Base-by-base conservation (phyloP, 257 asterid genomes). In the Plantago ovata region DNA sequence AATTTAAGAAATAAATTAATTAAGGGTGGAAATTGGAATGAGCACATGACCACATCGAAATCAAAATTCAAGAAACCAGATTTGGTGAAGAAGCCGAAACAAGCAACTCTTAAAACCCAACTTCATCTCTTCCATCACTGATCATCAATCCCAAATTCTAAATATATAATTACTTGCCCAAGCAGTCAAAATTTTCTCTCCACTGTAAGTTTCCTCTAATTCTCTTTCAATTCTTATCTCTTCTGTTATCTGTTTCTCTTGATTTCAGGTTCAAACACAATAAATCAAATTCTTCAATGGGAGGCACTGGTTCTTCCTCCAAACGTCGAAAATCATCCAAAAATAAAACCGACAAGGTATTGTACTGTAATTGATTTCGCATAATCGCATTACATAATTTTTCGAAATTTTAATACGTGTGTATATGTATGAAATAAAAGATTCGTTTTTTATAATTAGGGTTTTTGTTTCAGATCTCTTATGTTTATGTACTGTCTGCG, bases 331-430 rank as follows among this genome's bases (percentile, higher is more conserved):
- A 84, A 71, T 69, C 83, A 23, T 74, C 79, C 9, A 84, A 75
- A 76, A 71, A 60, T 69, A 82, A 64, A 74, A 83, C 79, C 72
- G 75, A 83, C 49, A 88, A 77, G 56, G 54, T 69, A 51, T 76
- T 78, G 58, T 79, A 77, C 72, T 91, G 94, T 84, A 59, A 48
- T 13, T 67, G 20, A 15, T 38, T 57, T 22, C 36, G 18, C 58
- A 48, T 48, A 14, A 7, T 50, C 6, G 1, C 54, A n/a, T 4
- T 45, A 21, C 52, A 19, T 64, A 38, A 40, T 40, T 7, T 49
- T 33, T 47, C 41, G 14, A 13, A 47, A 58, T 53, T 40, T 9
- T 16, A 38, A 15, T 11, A 19, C n/a, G n/a, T n/a, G n/a, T 13
- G 44, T 15, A 13, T 20, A 7, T 58, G 46, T n/a, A 40, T 48